Evolutionary conservation across 2,329 filamentous ascomycete species (phyloP).

Genomic region (Colletotrichum brevisporum): DNA sequence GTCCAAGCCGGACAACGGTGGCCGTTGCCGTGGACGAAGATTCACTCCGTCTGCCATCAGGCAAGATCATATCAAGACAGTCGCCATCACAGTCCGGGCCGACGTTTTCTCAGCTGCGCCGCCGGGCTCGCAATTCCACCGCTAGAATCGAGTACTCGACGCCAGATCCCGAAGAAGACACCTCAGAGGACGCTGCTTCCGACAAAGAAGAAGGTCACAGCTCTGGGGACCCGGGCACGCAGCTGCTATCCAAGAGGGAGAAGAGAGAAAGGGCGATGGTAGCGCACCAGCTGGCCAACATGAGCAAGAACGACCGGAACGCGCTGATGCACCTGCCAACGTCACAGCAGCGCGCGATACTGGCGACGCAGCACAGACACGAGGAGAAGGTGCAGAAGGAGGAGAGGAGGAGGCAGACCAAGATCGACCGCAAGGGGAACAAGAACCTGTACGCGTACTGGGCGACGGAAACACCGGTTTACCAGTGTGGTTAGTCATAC

Average conservation of each 20-base stretch:
- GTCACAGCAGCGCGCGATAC: conserved; percentile 47
- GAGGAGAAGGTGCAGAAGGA: conserved; percentile 44
- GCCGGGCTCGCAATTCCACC: background rate
- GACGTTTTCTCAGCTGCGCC: background rate
- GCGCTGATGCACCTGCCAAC: conserved; percentile 47
- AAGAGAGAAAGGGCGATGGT: conserved; percentile 32
- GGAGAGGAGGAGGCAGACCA: conserved; percentile 40
- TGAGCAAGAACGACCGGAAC: conserved; percentile 46
- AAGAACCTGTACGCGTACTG: conserved; percentile 45
- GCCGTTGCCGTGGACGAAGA: conserved; percentile 42
- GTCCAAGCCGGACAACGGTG: conserved; percentile 7
- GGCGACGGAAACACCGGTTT: conserved; percentile 40
- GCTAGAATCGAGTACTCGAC: background rate
- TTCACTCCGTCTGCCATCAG: conserved; percentile 53
- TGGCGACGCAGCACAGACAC: conserved; percentile 48
- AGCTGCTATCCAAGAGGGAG: conserved; percentile 29
- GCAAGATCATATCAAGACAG: conserved; percentile 51
- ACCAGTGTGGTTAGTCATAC: conserved; percentile 18
- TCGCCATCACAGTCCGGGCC: conserved; percentile 15
- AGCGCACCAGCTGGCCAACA: conserved; percentile 43
- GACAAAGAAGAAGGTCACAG: no score
- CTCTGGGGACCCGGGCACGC: background rate
- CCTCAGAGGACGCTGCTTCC: no score
- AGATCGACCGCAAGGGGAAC: conserved; percentile 44
- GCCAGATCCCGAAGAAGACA: background rate